phyloP scores from a whole-genome alignment of 257 asterid species.

The Solanum neorickii region DNA sequence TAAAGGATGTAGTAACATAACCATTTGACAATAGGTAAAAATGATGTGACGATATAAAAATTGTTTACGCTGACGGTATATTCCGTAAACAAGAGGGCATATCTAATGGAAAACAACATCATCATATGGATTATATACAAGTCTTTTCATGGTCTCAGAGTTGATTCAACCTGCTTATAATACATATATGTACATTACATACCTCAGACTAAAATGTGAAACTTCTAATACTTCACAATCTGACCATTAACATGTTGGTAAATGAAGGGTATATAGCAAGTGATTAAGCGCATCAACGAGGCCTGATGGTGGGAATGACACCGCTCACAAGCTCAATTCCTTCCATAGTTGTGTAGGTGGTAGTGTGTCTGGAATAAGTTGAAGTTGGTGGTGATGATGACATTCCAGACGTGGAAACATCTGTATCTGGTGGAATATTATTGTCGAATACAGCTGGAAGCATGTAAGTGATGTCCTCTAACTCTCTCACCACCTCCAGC shows the following conservation, averaged over 20 bases:
- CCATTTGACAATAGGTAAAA: background rate
- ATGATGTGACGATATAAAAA: background rate
- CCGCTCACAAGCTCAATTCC: constrained; percentile 27
- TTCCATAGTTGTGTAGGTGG: constrained; percentile 12
- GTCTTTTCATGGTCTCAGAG: background rate
- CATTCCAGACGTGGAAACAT: background rate
- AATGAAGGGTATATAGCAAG: background rate
- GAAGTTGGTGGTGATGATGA: constrained; percentile 1
- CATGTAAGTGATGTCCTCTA: constrained; percentile 13
- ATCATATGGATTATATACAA: background rate
- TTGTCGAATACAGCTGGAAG: constrained; percentile 16
- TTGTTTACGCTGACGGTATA: background rate
- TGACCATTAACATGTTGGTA: background rate
- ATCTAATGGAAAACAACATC: background rate
- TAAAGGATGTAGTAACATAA: background rate
- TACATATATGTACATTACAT: background rate
- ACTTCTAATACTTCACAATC: background rate
- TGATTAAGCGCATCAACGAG: constrained; percentile 7
- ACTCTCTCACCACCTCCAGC: constrained; percentile 25
- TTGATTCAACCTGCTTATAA: background rate
- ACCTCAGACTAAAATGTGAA: background rate
- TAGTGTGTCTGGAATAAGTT: constrained; percentile 2
- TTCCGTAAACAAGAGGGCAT: background rate
- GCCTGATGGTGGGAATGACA: constrained; percentile 15
- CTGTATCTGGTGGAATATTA: background rate